Evolutionary conservation across 2,329 filamentous ascomycete genomes (phyloP), one percentile per base, ranked within the genome.

Genomic region (Pestalotiopsis sp.): DNA sequence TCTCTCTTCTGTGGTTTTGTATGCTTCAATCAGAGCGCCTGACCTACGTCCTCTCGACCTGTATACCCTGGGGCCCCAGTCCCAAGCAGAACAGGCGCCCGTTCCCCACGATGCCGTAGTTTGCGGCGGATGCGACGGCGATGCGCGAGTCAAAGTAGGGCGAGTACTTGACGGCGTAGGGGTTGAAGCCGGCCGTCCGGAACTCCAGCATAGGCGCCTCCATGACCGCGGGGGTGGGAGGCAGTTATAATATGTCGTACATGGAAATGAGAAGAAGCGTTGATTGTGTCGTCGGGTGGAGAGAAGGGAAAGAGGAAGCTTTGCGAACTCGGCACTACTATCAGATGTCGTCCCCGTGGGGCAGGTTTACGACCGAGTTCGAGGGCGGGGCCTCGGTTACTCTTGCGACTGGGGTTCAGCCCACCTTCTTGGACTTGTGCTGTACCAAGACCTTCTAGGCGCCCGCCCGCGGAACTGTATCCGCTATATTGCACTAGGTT

Each of bases 51-150:
- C 96, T 97, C 78, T 97, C 90, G 63, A 94, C 88, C 66, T 92
- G 89, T 68, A 98, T 92, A 10, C 96, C 96, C 69, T 92, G 89
- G 0, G 93, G 86, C 3, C 94, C 97, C 71, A 99, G 82, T 38
- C 91, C 92, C 30, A 98, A 85, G 68, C 95, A 90, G 77, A 93
- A 98, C 1, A 98, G 82, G 57, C 94, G 89, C 11, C 96, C 96
- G 83, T 99, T 99, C 61, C 96, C 96, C 44, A 99, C 95, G 52
- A 99, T 92, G 52, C 96, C 96, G 82, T 96, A 99, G 84, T 99
- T 98, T 71, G 95, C 90, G n/a, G 94, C 92, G 1, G 92, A 88
- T 38, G 93, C 93, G 74, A 98, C 94, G 67, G 95, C 95, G 71
- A 99, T 89, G 71, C 94, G 91, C 72, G 93, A 96, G 83, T 98